Base-by-base conservation (phyloP, 306 rosid species). In the Lablab purpureus region DNA sequence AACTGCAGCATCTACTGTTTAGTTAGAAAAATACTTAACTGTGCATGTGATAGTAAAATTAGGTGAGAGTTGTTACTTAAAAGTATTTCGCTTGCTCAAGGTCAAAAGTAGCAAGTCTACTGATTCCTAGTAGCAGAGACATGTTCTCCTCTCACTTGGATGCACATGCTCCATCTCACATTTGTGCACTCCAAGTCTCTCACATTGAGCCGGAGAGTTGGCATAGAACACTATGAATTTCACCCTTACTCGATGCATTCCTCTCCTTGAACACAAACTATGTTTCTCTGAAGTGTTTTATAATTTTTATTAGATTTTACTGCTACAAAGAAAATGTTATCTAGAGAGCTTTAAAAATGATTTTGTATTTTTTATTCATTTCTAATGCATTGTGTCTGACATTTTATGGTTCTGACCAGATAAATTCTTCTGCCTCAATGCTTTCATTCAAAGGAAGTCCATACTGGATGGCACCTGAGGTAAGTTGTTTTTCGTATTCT, bases 391-490 rank as follows among this genome's bases (percentile, higher is more conserved):
- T 28, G 32, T 76, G 56, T 47, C 80, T 83, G 21, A 74, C 43
- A 25, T 74, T 62, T 73, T 50, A 74, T 75, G 62, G 19, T 78
- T 85, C 73, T 74, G 84, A 73, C 49, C 91, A 96, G 99, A 91
- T 91, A 77, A 87, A 90, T 19, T 84, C 94, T 83, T 82, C 91
- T 80, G 50, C 89, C 25, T 89, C 97, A 3, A 87, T 96, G 96
- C 97, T 93, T 63, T 96, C 99, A 82, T 93, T 96, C 94, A 96
- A 96, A 82, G 99, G 98, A 75, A 96, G 99, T 88, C 99, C 99
- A 75, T 89, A 96, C 81, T 96, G 99, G 98, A 96, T 96, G 99
- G 99, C 99, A 19, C 99, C 99, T n/a, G 99, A 95, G 98, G 98
- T 95, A 83, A 71, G 37, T 59, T 17, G 5, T 23, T 67, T 55